A percentile compares a stretch with the other conserved stretches of the same genome.
phyloP scores from a whole-genome alignment of 2,329 filamentous ascomycete genomes.

The Colletotrichum sp. region DNA sequence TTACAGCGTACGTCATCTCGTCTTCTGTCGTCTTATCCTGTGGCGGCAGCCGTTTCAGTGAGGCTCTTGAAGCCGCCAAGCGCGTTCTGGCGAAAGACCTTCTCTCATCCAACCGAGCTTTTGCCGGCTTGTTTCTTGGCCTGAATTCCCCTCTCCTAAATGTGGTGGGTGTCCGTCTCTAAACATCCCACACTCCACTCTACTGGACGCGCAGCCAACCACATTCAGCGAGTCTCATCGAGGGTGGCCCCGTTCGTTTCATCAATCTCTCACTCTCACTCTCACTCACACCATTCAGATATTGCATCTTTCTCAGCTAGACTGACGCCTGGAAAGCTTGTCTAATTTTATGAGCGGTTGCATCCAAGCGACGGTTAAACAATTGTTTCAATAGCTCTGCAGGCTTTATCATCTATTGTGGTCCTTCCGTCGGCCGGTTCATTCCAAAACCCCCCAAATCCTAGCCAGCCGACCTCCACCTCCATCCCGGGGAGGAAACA shows the following conservation, averaged over 20 bases:
- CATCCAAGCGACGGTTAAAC: not conserved
- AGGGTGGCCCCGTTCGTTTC: not conserved
- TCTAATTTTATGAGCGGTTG: not conserved
- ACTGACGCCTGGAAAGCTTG: not conserved
- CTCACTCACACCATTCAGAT: not conserved
- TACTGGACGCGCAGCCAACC: not conserved
- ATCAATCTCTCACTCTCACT: constrained; percentile 3
- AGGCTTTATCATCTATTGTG: not conserved
- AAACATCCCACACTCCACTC: not conserved
- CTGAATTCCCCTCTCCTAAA: not conserved
- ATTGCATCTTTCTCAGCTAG: not conserved
- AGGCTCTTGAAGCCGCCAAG: not conserved
- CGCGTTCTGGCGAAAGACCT: not conserved
- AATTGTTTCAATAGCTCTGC: not conserved
- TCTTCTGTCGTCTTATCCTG: constrained; percentile 12
- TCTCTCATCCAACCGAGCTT: not conserved
- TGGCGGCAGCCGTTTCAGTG: constrained; percentile 9
- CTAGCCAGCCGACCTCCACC: not conserved
- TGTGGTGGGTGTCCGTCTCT: not conserved
- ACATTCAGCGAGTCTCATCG: not conserved
- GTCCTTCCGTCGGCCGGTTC: not conserved
- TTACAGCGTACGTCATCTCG: not conserved
- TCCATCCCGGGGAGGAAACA: not conserved
- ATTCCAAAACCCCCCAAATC: not conserved
- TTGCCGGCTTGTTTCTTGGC: not conserved